phyloP scores from a whole-genome alignment of 257 asterid species.

The Salvia rosmarinus region DNA sequence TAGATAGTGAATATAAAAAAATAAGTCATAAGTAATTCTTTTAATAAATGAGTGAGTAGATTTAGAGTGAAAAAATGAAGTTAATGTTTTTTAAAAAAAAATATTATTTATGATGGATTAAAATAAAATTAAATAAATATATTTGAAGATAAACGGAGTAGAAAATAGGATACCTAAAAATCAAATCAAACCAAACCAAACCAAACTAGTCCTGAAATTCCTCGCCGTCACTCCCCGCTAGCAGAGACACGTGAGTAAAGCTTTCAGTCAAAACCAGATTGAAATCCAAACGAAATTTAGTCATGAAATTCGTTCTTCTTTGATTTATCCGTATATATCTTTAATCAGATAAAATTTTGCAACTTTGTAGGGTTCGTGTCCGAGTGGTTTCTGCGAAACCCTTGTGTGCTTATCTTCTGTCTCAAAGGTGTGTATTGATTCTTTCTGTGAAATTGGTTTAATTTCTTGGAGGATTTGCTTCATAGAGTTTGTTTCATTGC shows the following conservation, averaged over 20 bases:
- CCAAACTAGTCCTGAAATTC: slow-evolving; percentile 18
- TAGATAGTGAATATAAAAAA: no score
- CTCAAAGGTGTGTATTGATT: slow-evolving; percentile 34
- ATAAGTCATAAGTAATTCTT: no score
- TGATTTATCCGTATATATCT: slow-evolving; percentile 4
- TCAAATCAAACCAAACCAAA: background rate
- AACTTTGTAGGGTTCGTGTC: slow-evolving; percentile 27
- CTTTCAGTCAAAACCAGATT: slow-evolving; percentile 28
- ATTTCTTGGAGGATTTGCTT: background rate
- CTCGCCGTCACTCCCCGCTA: slow-evolving; percentile 17
- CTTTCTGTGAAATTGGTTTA: background rate
- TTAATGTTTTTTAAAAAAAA: no score
- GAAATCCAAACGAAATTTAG: slow-evolving; percentile 23
- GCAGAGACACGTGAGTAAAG: slow-evolving; percentile 35
- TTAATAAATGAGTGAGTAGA: no score
- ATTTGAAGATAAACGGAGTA: no score
- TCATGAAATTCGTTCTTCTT: background rate
- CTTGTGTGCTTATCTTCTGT: background rate
- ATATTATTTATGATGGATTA: no score
- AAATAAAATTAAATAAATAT: no score
- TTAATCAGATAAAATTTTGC: background rate
- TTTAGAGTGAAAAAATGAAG: no score
- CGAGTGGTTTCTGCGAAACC: slow-evolving; percentile 21
- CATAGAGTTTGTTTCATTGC: background rate
- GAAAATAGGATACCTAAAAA: background rate